Conservation (phyloP, 108 stramenopile genomes). For the Skeletonema potamos region DNA sequence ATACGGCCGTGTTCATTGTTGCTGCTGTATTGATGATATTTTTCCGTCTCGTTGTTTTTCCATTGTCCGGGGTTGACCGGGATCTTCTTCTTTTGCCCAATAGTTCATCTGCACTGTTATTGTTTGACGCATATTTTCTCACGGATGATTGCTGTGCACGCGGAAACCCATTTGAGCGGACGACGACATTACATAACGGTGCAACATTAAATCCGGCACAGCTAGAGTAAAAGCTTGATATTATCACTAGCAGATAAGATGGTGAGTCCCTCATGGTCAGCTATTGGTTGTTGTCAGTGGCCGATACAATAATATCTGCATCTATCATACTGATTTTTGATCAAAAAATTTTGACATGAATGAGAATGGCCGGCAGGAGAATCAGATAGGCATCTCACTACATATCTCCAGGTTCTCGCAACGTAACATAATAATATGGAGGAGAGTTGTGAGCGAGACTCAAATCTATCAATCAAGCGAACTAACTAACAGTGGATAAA, state of each 20-base stretch:
- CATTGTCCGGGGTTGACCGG: not conserved
- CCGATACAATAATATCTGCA: too few relatives aligned
- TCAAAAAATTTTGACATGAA: too few relatives aligned
- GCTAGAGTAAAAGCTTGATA: not conserved
- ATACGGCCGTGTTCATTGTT: conserved; percentile 58
- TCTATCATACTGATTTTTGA: too few relatives aligned
- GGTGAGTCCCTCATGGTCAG: not conserved
- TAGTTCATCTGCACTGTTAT: not conserved
- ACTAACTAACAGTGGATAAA: too few relatives aligned
- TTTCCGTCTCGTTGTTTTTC: not conserved
- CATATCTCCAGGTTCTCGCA: too few relatives aligned
- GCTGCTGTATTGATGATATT: not conserved
- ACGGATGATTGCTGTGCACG: not conserved
- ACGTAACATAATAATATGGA: too few relatives aligned
- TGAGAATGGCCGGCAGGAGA: not conserved
- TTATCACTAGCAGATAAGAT: not conserved
- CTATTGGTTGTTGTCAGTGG: not conserved
- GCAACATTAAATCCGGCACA: not conserved
- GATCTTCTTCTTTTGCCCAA: not conserved
- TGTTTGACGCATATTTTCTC: not conserved
- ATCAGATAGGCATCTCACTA: not conserved
- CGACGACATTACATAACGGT: not conserved
- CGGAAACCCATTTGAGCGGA: not conserved
- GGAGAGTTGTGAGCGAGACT: too few relatives aligned
- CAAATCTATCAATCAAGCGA: too few relatives aligned